Evolutionary conservation across 2,329 filamentous ascomycete genomes (phyloP), one percentile per base, ranked within the genome.

Genomic region (Ascochyta lentis): DNA sequence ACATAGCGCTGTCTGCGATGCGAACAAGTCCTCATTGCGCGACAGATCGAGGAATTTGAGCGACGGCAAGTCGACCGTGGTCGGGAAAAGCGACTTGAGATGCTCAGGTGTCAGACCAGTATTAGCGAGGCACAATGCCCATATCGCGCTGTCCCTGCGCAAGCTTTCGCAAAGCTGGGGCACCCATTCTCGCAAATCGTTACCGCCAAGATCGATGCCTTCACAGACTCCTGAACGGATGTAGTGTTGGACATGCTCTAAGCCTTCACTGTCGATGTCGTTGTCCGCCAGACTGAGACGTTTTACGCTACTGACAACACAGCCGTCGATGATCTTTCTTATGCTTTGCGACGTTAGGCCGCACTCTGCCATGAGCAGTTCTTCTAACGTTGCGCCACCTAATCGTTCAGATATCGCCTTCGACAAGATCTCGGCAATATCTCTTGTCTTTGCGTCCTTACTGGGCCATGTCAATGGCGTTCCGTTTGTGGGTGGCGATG

Each of bases 11-110:
- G 86, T 92, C n/a, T 90, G 88, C 38, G 89, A 81, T 48, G 87
- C 84, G 71, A 96, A 96, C 15, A 99, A 81, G 19, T 86, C 86
- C 29, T 84, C 89, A 66, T 98, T 98, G 68, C 96, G 92, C 5
- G 92, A 96, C 33, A 99, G 80, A 72, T 98, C 95, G 56, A 99
- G 86, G 71, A 97, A 97, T 19, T 90, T 87, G 70, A 97, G 89
- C 60, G 89, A 85, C 2, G 83, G 82, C 52, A 97, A 79, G 62
- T 83, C 86, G 24, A 84, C 81, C 49, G 98, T 77, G 6, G 86
- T 86, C 4, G 92, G 91, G 46, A 98, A 83, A 12, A 98, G 80
- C 49, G 86, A 85, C 74, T 85, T 89, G 22, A 98, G 79, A 10
- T 89, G 87, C 0, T 85, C 81, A 0, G 92, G 88, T 4, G 84